Percentiles rank a stretch among this genome's conserved stretches.
Evolutionary conservation across 2,329 filamentous ascomycete genomes (phyloP).

Genomic region (Phialophora tarda): DNA sequence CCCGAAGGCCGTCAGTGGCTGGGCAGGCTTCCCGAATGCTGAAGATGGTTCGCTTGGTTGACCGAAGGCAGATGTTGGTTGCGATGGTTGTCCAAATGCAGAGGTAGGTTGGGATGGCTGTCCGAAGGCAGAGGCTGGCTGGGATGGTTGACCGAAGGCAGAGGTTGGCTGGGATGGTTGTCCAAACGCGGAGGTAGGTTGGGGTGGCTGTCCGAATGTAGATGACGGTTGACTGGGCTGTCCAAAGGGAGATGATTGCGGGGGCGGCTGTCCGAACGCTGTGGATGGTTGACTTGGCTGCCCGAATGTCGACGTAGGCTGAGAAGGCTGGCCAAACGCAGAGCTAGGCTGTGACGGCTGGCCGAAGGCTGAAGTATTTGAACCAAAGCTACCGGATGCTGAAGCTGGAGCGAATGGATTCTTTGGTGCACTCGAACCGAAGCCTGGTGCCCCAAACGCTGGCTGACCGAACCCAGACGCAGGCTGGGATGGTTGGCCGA

Average conservation of each 20-base stretch:
- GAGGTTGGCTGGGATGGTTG: constrained; percentile 38
- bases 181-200: constrained; percentile 33
- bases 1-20: background rate
- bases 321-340: constrained; percentile 44
- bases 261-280: constrained; percentile 27
- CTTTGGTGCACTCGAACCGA: constrained; percentile 39
- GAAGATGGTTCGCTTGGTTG: background rate
- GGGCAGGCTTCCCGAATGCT: background rate
- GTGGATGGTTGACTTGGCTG: constrained; percentile 40
- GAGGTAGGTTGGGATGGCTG: background rate
- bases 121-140: background rate
- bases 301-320: constrained; percentile 44
- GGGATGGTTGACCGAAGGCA: constrained; percentile 25
- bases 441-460: constrained; percentile 43
- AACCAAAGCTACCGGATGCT: constrained; percentile 31
- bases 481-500: constrained; percentile 42
- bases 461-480: constrained; percentile 47
- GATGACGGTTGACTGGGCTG: constrained; percentile 25
- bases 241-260: constrained; percentile 32
- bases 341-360: constrained; percentile 42
- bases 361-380: constrained; percentile 44
- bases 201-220: constrained; percentile 35
- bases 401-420: constrained; percentile 46
- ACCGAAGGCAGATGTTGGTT: background rate
- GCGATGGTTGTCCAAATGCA: background rate